phyloP scores from a whole-genome alignment of 2,329 filamentous ascomycete species.

The Sarocladiaceae sp. region DNA sequence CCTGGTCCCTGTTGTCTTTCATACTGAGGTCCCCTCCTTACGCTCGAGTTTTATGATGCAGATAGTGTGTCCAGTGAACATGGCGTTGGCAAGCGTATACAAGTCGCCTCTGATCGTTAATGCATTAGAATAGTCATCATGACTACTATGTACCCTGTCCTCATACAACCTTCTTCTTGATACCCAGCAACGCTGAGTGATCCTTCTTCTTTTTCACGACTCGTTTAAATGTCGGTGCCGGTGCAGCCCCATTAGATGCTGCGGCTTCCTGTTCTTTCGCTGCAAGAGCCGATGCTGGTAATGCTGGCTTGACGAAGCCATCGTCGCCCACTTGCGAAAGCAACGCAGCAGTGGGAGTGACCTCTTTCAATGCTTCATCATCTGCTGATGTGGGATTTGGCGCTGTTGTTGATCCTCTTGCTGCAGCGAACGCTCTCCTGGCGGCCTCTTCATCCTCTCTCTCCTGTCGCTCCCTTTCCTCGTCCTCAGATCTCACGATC shows the following conservation, averaged over 20 bases:
- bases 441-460: conserved; percentile 81
- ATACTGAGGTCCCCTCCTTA: too few relatives aligned
- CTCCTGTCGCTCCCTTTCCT: conserved; percentile 63
- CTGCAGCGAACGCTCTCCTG: conserved; percentile 68
- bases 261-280: conserved; percentile 24
- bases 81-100: too few relatives aligned
- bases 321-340: background rate
- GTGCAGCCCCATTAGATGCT: conserved; percentile 22
- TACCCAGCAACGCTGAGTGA: conserved; percentile 67
- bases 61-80: too few relatives aligned
- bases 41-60: too few relatives aligned
- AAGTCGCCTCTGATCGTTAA: too few relatives aligned
- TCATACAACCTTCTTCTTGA: conserved; percentile 68
- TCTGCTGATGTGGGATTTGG: conserved; percentile 18
- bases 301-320: conserved; percentile 8
- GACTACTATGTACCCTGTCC: background rate
- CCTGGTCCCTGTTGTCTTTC: too few relatives aligned
- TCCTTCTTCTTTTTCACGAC: conserved; percentile 86
- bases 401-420: conserved; percentile 32
- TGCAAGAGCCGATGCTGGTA: conserved; percentile 17
- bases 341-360: too few relatives aligned
- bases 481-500: conserved; percentile 50
- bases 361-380: conserved; percentile 43
- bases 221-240: conserved; percentile 67
- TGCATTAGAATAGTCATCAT: too few relatives aligned